Evolutionary conservation across 371 early-diverging fungal genomes (phyloP).

Genomic region (Blakeslea trispora): DNA sequence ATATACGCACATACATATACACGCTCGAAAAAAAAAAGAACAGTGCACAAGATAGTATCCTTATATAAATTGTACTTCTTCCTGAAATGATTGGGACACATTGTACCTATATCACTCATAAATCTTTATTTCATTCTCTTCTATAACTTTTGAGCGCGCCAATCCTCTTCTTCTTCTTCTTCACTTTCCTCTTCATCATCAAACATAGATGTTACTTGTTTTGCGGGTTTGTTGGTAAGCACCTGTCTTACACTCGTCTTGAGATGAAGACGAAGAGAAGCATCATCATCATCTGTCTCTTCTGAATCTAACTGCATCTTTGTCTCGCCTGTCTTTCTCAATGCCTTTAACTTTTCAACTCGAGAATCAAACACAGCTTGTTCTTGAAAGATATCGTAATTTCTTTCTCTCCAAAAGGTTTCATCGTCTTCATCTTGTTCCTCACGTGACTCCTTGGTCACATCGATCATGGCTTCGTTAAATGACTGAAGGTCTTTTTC

Average conservation of each 20-base stretch:
- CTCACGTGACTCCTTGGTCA: slow-evolving; percentile 25
- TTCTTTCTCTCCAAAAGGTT: slow-evolving; percentile 37
- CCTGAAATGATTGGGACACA: too few relatives aligned
- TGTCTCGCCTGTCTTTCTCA: slow-evolving; percentile 20
- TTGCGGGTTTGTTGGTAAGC: slow-evolving; percentile 17
- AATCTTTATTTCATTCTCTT: neutral
- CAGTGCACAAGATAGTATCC: neutral
- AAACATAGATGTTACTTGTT: slow-evolving; percentile 23
- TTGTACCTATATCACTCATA: too few relatives aligned
- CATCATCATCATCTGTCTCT: slow-evolving; percentile 16
- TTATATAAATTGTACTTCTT: too few relatives aligned
- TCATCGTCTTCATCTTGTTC: slow-evolving; percentile 40
- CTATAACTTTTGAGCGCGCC: slow-evolving; percentile 36
- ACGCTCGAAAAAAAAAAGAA: slow-evolving; percentile 2
- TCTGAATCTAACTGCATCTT: neutral
- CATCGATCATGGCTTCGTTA: slow-evolving; percentile 43
- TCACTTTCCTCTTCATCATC: slow-evolving; percentile 27
- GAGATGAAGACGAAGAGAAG: slow-evolving; percentile 17
- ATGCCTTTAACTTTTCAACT: slow-evolving; percentile 37
- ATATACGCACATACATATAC: neutral
- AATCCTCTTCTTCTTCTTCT: slow-evolving; percentile 28
- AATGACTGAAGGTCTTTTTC: slow-evolving; percentile 39
- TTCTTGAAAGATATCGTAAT: slow-evolving; percentile 37
- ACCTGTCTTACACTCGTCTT: slow-evolving; percentile 28
- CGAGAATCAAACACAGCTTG: slow-evolving; percentile 43